Conservation (phyloP, 1,284 basidiomycete species). For the Agaricales sp. region DNA sequence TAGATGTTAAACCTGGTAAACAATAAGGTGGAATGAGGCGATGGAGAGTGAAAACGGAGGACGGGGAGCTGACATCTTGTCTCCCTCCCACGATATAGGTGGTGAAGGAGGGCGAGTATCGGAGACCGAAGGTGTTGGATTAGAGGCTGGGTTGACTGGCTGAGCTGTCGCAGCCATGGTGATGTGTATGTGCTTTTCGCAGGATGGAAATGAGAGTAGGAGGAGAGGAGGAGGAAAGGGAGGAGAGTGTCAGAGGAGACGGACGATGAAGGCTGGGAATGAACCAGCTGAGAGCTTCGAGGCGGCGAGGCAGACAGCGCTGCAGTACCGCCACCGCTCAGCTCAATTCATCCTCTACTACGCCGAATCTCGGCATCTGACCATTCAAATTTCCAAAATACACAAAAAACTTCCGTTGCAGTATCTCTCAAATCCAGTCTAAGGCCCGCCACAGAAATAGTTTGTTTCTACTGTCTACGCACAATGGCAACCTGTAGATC, state of each 20-base stretch:
- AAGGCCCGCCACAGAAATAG: background rate
- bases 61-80: slow-evolving; percentile 30
- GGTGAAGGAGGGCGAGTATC: background rate
- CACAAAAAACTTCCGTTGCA: background rate
- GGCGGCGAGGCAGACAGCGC: slow-evolving; percentile 1
- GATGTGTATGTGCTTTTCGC: background rate
- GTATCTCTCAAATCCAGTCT: background rate
- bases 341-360: background rate
- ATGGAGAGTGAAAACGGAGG: slow-evolving; percentile 6
- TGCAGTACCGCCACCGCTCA: background rate
- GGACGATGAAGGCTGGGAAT: background rate
- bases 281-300: background rate
- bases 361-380: background rate
- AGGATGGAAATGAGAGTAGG: background rate
- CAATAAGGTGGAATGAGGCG: slow-evolving; percentile 17
- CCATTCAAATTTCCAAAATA: background rate
- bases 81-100: slow-evolving; percentile 35
- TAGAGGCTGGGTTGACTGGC: background rate
- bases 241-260: background rate
- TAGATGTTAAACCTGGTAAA: slow-evolving; percentile 77
- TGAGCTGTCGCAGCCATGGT: background rate
- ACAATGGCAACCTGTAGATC: slow-evolving; percentile 77
- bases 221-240: background rate
- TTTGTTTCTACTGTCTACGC: slow-evolving; percentile 42
- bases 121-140: background rate